A percentile compares a stretch with the other conserved stretches of the same genome.
These are phyloP conservation scores for Coemansia sp. DNA, from an alignment of 192 early-diverging fungal species.

Conservation along the genomic window DNA sequence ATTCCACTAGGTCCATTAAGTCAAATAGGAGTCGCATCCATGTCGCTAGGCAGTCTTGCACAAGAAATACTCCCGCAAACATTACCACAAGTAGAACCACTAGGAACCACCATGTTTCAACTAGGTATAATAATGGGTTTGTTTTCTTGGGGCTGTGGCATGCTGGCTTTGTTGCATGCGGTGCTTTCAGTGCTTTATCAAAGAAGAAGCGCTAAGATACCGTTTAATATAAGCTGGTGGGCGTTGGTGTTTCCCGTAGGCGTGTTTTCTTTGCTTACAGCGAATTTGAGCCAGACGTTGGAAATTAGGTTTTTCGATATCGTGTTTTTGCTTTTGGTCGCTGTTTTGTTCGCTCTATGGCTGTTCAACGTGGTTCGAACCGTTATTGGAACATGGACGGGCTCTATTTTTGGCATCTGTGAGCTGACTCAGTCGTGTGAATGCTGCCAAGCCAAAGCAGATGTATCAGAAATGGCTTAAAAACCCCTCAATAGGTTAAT, in stretches of 20 bases:
- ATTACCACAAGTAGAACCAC: slow-evolving; percentile 1
- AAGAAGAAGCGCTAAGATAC: slow-evolving; percentile 15
- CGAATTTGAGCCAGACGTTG: slow-evolving; percentile 15
- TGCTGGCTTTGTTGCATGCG: slow-evolving; percentile 35
- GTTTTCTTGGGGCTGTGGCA: slow-evolving; percentile 46
- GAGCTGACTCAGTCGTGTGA: slow-evolving; percentile 14
- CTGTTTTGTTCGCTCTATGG: slow-evolving; percentile 26
- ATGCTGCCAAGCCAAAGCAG: slow-evolving; percentile 1
- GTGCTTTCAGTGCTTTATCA: slow-evolving; percentile 36
- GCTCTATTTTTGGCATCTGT: slow-evolving; percentile 24
- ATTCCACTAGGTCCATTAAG: slow-evolving; percentile 54
- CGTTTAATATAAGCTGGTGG: slow-evolving; percentile 58
- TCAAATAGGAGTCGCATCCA: slow-evolving; percentile 39
- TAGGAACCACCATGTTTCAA: slow-evolving; percentile 17
- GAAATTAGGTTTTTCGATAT: slow-evolving; percentile 21
- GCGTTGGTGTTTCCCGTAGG: slow-evolving; percentile 54
- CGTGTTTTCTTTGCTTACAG: slow-evolving; percentile 39
- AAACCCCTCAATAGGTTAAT: neutral
- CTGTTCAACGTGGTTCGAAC: slow-evolving; percentile 41
- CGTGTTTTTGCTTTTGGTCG: slow-evolving; percentile 12
- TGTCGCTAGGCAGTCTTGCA: slow-evolving; percentile 15
- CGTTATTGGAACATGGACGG: slow-evolving; percentile 31
- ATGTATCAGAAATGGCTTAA: neutral
- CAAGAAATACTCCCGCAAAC: slow-evolving; percentile 8
- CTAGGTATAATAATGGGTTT: slow-evolving; percentile 25